Evolutionary conservation across 768 basidiomycete species (phyloP), one percentile per base, ranked within the genome.

Genomic region (Dioszegia aurantiaca): DNA sequence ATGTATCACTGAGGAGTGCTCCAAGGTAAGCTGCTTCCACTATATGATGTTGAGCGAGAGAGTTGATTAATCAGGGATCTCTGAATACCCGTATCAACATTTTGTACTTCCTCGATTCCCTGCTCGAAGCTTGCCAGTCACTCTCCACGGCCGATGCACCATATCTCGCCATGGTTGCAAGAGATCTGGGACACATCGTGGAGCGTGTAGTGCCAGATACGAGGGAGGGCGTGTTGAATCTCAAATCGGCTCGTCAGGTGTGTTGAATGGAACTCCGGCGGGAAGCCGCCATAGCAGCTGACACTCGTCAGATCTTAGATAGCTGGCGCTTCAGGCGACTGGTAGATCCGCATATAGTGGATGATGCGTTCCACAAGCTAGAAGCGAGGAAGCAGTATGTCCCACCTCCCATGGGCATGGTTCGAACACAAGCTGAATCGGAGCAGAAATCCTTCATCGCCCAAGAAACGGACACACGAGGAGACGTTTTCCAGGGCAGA

Each of bases 81-180:
- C 84, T 94, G 19, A 93, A 95, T 75, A 84, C 87, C 28, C 69
- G 90, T n/a, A 93, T 97, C 67, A 95, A 95, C 76, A 86, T 94
- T 59, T 80, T 95, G 0, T 90, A 94, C 74, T 86, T 93, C 71
- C 83, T 97, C 41, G 91, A 94, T 76, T 85, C 87, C 0, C 81
- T 95, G 12, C 60, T 69, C 39, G 76, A 77, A 39, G 65, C 68
- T 16, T 68, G 66, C 6, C 54, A 68, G 2, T 49, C 69, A 6
- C 39, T 75, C 1, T 62, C 62, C 16, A 45, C 78, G 79, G 21
- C 77, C n/a, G 69, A 73, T 31, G 67, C 73, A 6, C 83, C 86
- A 40, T 94, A 93, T 60, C 83, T 90, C 16, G 83, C 86, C 55
- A 87, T 86, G 59, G 83, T 94, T 30, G 78, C 84, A 1, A 81